Base-by-base conservation (phyloP, 2,329 filamentous ascomycete species). In the Talaromyces verruculosus region DNA sequence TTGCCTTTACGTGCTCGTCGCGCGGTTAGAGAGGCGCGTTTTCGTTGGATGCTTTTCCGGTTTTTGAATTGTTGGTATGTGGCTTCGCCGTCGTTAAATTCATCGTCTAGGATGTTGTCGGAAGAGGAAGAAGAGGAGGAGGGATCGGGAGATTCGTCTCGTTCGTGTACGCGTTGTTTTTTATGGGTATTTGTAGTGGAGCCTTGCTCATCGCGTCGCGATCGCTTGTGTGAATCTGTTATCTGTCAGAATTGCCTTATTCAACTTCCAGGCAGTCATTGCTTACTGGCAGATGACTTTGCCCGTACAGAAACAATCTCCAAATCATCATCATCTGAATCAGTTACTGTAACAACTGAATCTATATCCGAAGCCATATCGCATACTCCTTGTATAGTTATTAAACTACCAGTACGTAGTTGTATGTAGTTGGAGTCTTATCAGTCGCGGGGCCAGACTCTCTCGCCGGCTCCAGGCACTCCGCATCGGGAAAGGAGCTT, bases 21-120 rank as follows among this genome's bases (percentile, higher is more conserved):
- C 17, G 82, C 84, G 33, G 80, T 81, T 28, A 82, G 82, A 1
- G 81, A 80, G 5, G 77, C 76, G 59, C 82, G 81, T 70, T 86
- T 86, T 43, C 84, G 81, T 70, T 87, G 85, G 0, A 79, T 74
- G 0, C 79, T 79, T 67, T 84, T 87, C 57, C 85, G 82, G 61
- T 87, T 86, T 72, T 89, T 89, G 74, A 88, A 89, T n/a, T 84
- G 82, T 47, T 85, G 79, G 68, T 91, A 91, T 7, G 84, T 83
- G 11, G 75, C 71, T 68, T 77, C 75, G 53, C 77, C 76, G 69
- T 77, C 76, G 60, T 78, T 77, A 63, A 79, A 77, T 3, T 73
- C 72, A n/a, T 72, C 70, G 63, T 72, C 71, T 37, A 76, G 73
- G 58, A 71, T 73, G 47, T 72, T 68, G 22, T 70, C 72, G 25